Conservation (phyloP, 495 filamentous ascomycete genomes). For the Tuber brumale region DNA sequence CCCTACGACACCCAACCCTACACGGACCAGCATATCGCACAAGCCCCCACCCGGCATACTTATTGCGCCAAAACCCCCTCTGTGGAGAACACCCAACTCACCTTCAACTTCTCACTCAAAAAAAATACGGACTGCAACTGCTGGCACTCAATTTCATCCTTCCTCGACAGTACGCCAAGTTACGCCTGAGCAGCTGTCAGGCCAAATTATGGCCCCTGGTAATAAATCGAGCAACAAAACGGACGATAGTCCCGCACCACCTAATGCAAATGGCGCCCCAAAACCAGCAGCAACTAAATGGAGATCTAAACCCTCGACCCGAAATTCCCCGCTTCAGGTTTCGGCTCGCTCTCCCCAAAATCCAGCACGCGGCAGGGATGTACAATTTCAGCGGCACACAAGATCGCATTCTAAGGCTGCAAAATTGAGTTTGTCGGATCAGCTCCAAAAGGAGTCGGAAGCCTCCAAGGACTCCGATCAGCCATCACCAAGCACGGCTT, state of each 20-base stretch:
- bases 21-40: background rate
- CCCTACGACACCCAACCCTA: background rate
- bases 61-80: conserved; percentile 1
- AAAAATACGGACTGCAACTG: background rate
- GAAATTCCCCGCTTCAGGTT: background rate
- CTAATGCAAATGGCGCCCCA: background rate
- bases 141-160: background rate
- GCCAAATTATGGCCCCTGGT: background rate
- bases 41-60: background rate
- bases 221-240: background rate
- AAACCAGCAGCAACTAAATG: background rate
- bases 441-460: background rate
- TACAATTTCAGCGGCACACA: background rate
- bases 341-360: background rate
- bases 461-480: background rate
- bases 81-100: background rate
- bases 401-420: background rate
- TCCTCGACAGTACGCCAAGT: background rate
- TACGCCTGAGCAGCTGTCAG: background rate
- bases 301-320: background rate
- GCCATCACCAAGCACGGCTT: background rate
- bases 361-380: background rate
- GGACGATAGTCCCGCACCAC: background rate
- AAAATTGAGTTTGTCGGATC: background rate
- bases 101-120: background rate